Percentiles rank a stretch among this genome's conserved stretches.
Evolutionary conservation across 768 basidiomycete species (phyloP).

Genomic region (Suillus luteus): DNA sequence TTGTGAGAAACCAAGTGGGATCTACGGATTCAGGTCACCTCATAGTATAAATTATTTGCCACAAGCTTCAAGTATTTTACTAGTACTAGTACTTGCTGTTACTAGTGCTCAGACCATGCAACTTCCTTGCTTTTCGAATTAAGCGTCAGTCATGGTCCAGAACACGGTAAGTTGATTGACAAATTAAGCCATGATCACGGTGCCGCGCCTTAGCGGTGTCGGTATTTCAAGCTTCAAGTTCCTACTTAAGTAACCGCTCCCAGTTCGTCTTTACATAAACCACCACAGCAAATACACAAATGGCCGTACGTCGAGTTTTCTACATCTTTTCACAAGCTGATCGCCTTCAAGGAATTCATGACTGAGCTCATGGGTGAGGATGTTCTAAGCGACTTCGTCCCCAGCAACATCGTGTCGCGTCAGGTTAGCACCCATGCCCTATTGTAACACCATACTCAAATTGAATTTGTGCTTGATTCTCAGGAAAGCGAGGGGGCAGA

Average conservation of each 20-base stretch:
- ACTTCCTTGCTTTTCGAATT: neutral
- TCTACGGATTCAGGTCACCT: neutral
- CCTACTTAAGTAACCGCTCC: neutral
- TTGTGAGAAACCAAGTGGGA: neutral
- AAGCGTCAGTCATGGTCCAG: neutral
- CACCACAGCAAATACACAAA: slow-evolving; percentile 20
- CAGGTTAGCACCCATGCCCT: slow-evolving; percentile 51
- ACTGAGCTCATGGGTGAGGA: slow-evolving; percentile 59
- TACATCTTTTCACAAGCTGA: neutral
- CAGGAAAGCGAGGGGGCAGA: slow-evolving; percentile 70
- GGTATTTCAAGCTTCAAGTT: neutral
- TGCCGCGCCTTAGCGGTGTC: neutral
- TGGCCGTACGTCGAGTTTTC: slow-evolving; percentile 23
- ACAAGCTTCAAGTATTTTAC: neutral
- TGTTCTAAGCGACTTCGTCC: slow-evolving; percentile 87
- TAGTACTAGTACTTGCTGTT: neutral
- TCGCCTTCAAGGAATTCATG: slow-evolving; percentile 17
- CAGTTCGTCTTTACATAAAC: slow-evolving; percentile 13
- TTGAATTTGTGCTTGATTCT: slow-evolving; percentile 30
- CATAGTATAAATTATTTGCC: neutral
- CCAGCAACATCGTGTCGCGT: slow-evolving; percentile 88
- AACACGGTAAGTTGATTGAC: neutral
- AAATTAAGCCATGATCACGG: neutral
- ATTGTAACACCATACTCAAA: slow-evolving; percentile 13
- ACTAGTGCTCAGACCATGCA: neutral